A percentile compares a stretch with the other conserved stretches of the same genome.
Conservation (phyloP, 176 grass and related monocot species). For the sorghum (Sorghum bicolor) region DNA sequence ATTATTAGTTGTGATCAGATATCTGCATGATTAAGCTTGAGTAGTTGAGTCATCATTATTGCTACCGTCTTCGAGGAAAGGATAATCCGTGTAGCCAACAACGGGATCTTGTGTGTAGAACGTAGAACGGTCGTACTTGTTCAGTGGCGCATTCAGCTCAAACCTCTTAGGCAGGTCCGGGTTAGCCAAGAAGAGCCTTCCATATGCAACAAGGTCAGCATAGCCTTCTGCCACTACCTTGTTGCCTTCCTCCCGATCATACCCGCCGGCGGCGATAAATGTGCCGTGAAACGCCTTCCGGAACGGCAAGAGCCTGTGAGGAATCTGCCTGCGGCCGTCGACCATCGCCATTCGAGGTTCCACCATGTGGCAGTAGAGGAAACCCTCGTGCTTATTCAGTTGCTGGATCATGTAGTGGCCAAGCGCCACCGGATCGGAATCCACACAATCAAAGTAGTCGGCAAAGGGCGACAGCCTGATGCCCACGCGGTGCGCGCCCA, state of each 20-base stretch:
- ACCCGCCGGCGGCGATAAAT: too few relatives aligned
- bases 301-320: too few relatives aligned
- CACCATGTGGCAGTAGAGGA: too few relatives aligned
- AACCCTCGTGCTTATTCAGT: too few relatives aligned
- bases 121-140: slow-evolving; percentile 24
- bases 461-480: too few relatives aligned
- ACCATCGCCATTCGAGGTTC: too few relatives aligned
- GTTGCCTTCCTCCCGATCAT: slow-evolving; percentile 19
- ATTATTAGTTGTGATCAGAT: not conserved
- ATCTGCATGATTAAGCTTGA: not conserved
- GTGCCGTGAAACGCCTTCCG: too few relatives aligned
- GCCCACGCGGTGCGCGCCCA: too few relatives aligned
- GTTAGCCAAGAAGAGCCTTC: slow-evolving; percentile 30
- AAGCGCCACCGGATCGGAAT: too few relatives aligned
- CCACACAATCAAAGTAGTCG: too few relatives aligned
- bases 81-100: slow-evolving; percentile 37
- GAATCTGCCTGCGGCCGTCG: too few relatives aligned
- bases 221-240: slow-evolving; percentile 7
- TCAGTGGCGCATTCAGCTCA: not conserved
- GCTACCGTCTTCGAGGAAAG: not conserved
- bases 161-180: slow-evolving; percentile 33
- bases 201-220: slow-evolving; percentile 17
- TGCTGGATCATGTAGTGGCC: too few relatives aligned
- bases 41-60: not conserved
- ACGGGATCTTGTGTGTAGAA: slow-evolving; percentile 17